Conservation (phyloP, 306 rosid genomes). For the Acacia acuminata region DNA sequence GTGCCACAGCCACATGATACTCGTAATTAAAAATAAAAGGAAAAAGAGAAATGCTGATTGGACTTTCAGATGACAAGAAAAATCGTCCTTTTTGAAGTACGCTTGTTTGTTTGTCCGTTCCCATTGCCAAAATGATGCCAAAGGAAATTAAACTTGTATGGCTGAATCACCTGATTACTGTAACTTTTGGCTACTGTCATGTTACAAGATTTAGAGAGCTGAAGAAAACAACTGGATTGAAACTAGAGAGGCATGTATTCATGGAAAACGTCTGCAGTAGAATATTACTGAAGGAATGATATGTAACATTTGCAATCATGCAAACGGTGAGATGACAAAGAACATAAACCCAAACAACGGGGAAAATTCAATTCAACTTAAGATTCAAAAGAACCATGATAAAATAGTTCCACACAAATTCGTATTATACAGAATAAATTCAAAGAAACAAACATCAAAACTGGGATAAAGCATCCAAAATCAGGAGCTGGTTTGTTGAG, state of each 20-base stretch:
- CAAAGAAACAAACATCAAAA: not conserved
- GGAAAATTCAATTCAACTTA: not conserved
- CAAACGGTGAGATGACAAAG: not conserved
- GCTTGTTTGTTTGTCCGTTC: not conserved
- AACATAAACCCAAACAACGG: not conserved
- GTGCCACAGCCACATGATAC: not conserved
- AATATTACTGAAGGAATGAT: not conserved
- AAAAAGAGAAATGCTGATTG: not conserved
- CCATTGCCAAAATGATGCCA: not conserved
- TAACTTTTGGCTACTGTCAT: not conserved
- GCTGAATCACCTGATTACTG: not conserved
- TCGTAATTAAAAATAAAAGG: not conserved
- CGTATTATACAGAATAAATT: not conserved
- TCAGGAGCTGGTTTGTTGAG: not conserved
- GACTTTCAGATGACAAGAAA: constrained; percentile 5
- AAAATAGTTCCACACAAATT: not conserved
- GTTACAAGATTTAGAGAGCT: not conserved
- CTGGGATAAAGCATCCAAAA: not conserved
- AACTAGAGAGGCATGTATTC: not conserved
- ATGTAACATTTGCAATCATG: not conserved
- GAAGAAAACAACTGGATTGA: not conserved
- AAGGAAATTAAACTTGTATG: constrained; percentile 1
- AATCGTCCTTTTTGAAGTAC: constrained; percentile 11
- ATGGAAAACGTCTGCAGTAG: constrained; percentile 5
- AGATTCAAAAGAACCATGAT: not conserved